Evolutionary conservation across 139 green algal species (phyloP).

Genomic region (Chlorella vulgaris): DNA sequence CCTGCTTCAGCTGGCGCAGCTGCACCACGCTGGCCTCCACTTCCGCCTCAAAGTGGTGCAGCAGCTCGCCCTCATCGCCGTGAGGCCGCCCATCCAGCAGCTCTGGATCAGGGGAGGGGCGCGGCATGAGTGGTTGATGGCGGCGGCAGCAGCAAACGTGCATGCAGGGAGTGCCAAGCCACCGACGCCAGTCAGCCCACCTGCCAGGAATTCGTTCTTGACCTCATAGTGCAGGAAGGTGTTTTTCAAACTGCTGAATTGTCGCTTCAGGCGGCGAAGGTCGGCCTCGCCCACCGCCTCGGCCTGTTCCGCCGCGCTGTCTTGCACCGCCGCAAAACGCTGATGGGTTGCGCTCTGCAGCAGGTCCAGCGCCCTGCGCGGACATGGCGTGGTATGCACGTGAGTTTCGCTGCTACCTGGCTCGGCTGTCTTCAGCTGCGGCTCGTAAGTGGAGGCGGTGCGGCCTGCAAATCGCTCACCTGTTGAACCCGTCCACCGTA

Average conservation of each 20-base stretch:
- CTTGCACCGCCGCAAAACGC: constrained; percentile 27
- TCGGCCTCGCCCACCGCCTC: constrained; percentile 53
- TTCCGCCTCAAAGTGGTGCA: constrained; percentile 49
- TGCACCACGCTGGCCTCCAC: constrained; percentile 25
- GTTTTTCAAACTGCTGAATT: constrained; percentile 64
- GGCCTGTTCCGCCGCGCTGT: constrained; percentile 35
- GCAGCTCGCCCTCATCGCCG: constrained; percentile 43
- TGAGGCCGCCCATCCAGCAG: constrained; percentile 46
- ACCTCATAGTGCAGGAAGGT: constrained; percentile 61
- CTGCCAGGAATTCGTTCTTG: constrained; percentile 60
- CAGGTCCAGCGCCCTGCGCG: constrained; percentile 36
- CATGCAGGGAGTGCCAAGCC: background rate
- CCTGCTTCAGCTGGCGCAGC: constrained; percentile 39
- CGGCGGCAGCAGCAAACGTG: background rate
- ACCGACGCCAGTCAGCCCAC: background rate
- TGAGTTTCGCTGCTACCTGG: too few relatives aligned
- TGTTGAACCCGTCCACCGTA: constrained; percentile 30
- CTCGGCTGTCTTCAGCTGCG: background rate
- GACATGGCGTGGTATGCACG: too few relatives aligned
- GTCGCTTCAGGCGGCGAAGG: constrained; percentile 50
- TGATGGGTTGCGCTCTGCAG: background rate
- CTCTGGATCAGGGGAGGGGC: constrained; percentile 4
- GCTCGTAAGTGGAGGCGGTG: too few relatives aligned
- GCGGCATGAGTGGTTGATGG: background rate
- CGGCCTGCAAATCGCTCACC: too few relatives aligned